Evolutionary conservation across 345 rosid species (phyloP), one percentile per base, ranked within the genome.

Genomic region (Balakata baccata): DNA sequence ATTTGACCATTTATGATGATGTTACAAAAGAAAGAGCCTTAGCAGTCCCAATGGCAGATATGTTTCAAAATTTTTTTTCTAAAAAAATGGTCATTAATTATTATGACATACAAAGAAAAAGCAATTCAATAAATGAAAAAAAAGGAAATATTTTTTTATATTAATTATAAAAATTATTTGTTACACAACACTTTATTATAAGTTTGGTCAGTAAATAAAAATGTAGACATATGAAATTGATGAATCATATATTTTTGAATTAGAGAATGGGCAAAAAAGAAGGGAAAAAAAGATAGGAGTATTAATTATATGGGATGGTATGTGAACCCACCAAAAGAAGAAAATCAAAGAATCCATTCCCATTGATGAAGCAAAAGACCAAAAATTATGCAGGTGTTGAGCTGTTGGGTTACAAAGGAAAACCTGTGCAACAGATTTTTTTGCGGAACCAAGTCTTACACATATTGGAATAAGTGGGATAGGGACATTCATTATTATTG

Each of bases 391-490:
- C 47, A 69, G 47, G n/a, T 78, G 70, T 34, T 38, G 57, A 70
- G 73, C 49, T 60, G 64, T 62, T 72, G 80, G 85, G 77, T 51
- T 54, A 38, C 63, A 69, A 72, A 76, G 60, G 78, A 75, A 67
- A 41, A 52, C 60, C 77, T 20, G 65, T 67, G 63, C 22, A 47
- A 72, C 75, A 52, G 77, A 74, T 66, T 74, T 77, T 72, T 41
- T 54, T 81, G n/a, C 34, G 6, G 65, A 58, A 16, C 56, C 22
- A 14, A 4, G 16, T 17, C 5, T n/a, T 14, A n/a, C 5, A 53
- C n/a, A 18, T 17, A 18, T 52, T 57, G 68, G 82, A 75, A 75
- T 79, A 73, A 63, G 68, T 14, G 69, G 69, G 79, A 80, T 8
- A 57, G 63, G 56, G 84, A 66, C 75, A 66, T 53, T 53, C 6